phyloP scores from a whole-genome alignment of 2,329 filamentous ascomycete species.

The Aureobasidium sp. region DNA sequence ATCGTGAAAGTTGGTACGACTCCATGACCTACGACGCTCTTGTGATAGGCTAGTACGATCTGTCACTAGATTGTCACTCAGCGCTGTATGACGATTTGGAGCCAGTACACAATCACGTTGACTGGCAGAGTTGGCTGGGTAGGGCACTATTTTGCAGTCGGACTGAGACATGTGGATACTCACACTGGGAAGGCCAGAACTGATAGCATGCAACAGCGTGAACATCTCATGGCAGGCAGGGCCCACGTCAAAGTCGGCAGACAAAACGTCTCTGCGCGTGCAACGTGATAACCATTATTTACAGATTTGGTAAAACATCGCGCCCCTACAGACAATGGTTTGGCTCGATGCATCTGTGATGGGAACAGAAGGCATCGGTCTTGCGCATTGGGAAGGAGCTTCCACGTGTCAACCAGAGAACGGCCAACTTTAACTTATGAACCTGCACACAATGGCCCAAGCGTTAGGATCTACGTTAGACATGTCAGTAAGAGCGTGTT shows the following conservation, averaged over 20 bases:
- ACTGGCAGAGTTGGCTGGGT: neutral
- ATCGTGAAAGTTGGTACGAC: neutral
- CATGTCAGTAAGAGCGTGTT: neutral
- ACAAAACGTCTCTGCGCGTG: neutral
- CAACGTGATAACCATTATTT: neutral
- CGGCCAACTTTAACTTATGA: neutral
- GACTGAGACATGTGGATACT: neutral
- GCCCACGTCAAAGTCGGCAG: neutral
- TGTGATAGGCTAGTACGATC: neutral
- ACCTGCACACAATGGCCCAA: neutral
- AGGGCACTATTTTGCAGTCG: neutral
- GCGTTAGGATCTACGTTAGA: neutral
- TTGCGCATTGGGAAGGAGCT: neutral
- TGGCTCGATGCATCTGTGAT: neutral
- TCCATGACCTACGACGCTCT: neutral
- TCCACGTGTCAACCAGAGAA: conserved; percentile 4
- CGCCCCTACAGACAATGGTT: neutral
- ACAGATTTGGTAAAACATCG: neutral
- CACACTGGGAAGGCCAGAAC: neutral
- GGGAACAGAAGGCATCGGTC: neutral
- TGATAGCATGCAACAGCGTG: neutral
- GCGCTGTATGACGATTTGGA: neutral
- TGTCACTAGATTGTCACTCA: neutral
- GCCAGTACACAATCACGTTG: too few species aligned
- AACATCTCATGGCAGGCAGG: neutral